These are phyloP conservation scores for Cercospora sp. DNA, from an alignment of 2,329 filamentous ascomycete genomes.

Conservation along the genomic window DNA sequence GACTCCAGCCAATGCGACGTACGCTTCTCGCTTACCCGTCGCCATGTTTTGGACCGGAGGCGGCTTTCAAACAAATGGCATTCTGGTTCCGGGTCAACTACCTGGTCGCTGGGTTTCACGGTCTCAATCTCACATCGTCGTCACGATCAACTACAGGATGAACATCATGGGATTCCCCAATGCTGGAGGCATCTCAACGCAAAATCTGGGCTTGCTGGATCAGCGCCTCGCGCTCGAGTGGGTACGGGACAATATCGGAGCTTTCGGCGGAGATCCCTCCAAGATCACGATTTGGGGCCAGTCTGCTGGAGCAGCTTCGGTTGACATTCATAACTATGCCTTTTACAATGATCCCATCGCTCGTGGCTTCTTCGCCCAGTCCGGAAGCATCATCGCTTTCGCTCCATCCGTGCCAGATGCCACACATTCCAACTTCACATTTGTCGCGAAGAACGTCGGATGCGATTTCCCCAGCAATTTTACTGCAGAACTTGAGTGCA, in stretches of 20 bases:
- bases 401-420: slow-evolving; percentile 23
- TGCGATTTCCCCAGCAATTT: slow-evolving; percentile 33
- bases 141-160: slow-evolving; percentile 44
- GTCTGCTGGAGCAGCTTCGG: slow-evolving; percentile 27
- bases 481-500: slow-evolving; percentile 40
- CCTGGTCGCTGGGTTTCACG: slow-evolving; percentile 45
- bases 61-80: slow-evolving; percentile 46
- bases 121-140: slow-evolving; percentile 44
- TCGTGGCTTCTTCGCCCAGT: slow-evolving; percentile 46
- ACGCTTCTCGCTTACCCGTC: slow-evolving; percentile 42
- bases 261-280: slow-evolving; percentile 44
- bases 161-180: slow-evolving; percentile 45
- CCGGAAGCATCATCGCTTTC: slow-evolving; percentile 33
- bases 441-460: slow-evolving; percentile 41
- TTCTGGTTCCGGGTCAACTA: slow-evolving; percentile 48
- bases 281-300: slow-evolving; percentile 45
- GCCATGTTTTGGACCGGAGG: slow-evolving; percentile 52
- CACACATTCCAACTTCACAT: slow-evolving; percentile 41
- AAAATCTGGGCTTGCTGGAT: slow-evolving; percentile 45
- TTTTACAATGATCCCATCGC: slow-evolving; percentile 42
- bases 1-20: slow-evolving; percentile 39
- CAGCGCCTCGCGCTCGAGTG: slow-evolving; percentile 44
- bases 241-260: slow-evolving; percentile 44
- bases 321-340: slow-evolving; percentile 37
- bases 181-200: slow-evolving; percentile 29